Evolutionary conservation across 192 early-diverging fungal species (phyloP).

Genomic region (Coemansia sp.): DNA sequence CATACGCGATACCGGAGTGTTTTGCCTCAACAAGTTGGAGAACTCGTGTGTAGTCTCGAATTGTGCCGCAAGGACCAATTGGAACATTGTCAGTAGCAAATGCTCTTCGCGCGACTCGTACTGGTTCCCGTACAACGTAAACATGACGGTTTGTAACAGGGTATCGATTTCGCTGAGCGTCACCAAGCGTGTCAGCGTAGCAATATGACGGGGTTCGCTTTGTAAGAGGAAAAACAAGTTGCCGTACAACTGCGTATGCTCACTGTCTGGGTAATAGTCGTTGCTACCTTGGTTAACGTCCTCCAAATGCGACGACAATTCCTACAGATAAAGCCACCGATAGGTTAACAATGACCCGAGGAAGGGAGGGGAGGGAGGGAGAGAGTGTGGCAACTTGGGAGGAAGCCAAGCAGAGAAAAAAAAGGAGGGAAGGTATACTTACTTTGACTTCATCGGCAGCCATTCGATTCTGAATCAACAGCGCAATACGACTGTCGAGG

Average conservation of each 20-base stretch:
- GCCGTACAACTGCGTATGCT: slow-evolving; percentile 83
- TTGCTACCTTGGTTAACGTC: slow-evolving; percentile 52
- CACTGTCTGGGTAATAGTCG: slow-evolving; percentile 72
- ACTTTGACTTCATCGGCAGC: slow-evolving; percentile 78
- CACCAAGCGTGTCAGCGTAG: slow-evolving; percentile 79
- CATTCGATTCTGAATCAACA: slow-evolving; percentile 93
- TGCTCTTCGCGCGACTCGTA: slow-evolving; percentile 97
- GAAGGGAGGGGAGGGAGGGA: slow-evolving; percentile 1
- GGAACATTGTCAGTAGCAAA: slow-evolving; percentile 93
- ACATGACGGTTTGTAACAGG: slow-evolving; percentile 94
- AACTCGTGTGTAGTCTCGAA: slow-evolving; percentile 93
- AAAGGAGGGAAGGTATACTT: slow-evolving; percentile 7
- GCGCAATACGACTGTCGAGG: slow-evolving; percentile 86
- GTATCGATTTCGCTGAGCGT: slow-evolving; percentile 91
- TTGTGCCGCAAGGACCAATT: slow-evolving; percentile 89
- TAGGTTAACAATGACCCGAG: background rate
- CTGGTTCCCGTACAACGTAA: slow-evolving; percentile 94
- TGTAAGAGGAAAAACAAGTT: slow-evolving; percentile 93
- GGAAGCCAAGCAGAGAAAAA: background rate
- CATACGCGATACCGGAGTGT: slow-evolving; percentile 97
- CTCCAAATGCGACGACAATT: slow-evolving; percentile 54
- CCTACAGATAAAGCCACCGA: slow-evolving; percentile 14
- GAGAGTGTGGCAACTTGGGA: too few relatives aligned
- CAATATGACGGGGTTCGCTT: slow-evolving; percentile 89
- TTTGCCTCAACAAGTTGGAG: slow-evolving; percentile 84